phyloP scores from a whole-genome alignment of 1,284 basidiomycete genomes.

The Agroathelia rolfsii region DNA sequence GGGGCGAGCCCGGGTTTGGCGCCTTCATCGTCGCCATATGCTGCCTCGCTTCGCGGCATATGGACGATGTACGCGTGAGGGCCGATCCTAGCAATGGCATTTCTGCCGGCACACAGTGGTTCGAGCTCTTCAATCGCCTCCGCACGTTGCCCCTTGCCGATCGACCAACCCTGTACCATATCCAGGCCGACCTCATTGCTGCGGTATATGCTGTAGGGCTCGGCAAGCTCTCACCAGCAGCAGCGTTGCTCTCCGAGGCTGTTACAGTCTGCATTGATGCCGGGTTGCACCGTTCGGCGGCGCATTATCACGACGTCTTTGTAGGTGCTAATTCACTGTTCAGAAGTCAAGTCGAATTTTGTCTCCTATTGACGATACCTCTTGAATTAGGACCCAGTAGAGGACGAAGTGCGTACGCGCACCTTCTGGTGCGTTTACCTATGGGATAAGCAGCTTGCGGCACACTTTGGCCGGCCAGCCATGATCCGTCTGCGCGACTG shows the following conservation, averaged over 20 bases:
- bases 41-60: slow-evolving; percentile 80
- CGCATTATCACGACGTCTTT: slow-evolving; percentile 84
- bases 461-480: slow-evolving; percentile 80
- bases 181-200: slow-evolving; percentile 79
- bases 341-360: neutral
- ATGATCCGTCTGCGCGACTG: slow-evolving; percentile 79
- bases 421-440: slow-evolving; percentile 92
- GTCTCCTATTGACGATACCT: slow-evolving; percentile 16
- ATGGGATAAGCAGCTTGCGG: slow-evolving; percentile 83
- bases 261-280: slow-evolving; percentile 79
- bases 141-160: slow-evolving; percentile 83
- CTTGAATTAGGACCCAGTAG: slow-evolving; percentile 67
- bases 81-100: slow-evolving; percentile 71
- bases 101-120: slow-evolving; percentile 84
- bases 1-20: slow-evolving; percentile 88
- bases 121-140: slow-evolving; percentile 75
- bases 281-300: slow-evolving; percentile 77
- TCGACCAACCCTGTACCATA: slow-evolving; percentile 79
- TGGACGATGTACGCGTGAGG: slow-evolving; percentile 81
- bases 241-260: slow-evolving; percentile 74
- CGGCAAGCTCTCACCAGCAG: slow-evolving; percentile 80
- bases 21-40: slow-evolving; percentile 85
- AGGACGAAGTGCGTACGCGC: slow-evolving; percentile 81
- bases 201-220: slow-evolving; percentile 83
- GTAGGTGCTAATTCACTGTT: too few species aligned